phyloP scores from a whole-genome alignment of 169 alveolate genomes.

The Pseudocohnilembus persalinus region DNA sequence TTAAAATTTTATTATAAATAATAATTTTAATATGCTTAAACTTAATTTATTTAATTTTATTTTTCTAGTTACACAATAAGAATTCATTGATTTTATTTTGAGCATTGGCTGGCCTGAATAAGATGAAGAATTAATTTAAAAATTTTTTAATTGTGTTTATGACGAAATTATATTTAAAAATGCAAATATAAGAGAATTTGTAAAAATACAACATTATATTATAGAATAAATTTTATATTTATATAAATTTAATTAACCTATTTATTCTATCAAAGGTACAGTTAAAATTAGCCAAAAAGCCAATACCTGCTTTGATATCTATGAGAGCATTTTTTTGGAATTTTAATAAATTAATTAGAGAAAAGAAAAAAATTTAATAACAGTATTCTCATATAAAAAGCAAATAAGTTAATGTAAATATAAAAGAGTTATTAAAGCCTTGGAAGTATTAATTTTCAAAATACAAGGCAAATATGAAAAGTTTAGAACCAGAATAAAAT shows the following conservation, averaged over 20 bases:
- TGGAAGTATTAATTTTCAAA: not conserved
- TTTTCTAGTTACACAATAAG: not conserved
- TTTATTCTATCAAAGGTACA: too few relatives aligned
- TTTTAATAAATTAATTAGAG: not conserved
- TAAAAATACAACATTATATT: too few relatives aligned
- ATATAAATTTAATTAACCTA: too few relatives aligned
- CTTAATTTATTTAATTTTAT: too few relatives aligned
- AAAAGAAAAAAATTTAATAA: too few relatives aligned
- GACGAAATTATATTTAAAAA: not conserved
- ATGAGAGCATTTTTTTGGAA: not conserved
- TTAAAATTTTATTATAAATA: too few relatives aligned
- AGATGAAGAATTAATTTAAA: not conserved
- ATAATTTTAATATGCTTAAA: too few relatives aligned
- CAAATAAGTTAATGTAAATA: not conserved
- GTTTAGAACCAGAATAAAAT: not conserved
- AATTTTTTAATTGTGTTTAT: not conserved
- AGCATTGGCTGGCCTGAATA: not conserved
- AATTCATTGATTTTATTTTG: not conserved
- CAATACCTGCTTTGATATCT: not conserved
- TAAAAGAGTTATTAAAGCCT: not conserved
- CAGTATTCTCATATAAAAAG: not conserved
- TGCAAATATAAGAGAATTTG: not conserved
- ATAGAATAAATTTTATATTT: too few relatives aligned
- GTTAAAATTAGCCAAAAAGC: too few relatives aligned
- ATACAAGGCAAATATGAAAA: not conserved